phyloP scores from a whole-genome alignment of 352 stramenopile species.

The Phytophthora macrochlamydospora region DNA sequence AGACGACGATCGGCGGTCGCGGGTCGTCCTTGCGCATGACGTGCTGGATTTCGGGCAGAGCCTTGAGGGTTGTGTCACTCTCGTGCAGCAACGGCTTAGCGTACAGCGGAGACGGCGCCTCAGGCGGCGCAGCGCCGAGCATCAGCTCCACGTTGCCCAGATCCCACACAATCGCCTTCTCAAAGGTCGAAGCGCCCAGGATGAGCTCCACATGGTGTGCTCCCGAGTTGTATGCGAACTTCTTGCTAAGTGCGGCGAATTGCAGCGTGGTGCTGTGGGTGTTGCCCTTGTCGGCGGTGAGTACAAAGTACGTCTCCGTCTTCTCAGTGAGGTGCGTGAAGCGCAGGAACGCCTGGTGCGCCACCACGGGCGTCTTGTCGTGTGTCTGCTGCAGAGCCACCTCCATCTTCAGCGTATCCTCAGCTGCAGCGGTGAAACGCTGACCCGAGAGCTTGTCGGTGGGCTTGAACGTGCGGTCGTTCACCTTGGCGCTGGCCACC shows the following conservation, averaged over 20 bases:
- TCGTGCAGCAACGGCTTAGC: constrained; percentile 86
- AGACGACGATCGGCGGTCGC: constrained; percentile 68
- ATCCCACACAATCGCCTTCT: constrained; percentile 75
- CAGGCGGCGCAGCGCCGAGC: constrained; percentile 62
- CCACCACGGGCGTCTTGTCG: constrained; percentile 56
- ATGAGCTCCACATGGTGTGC: constrained; percentile 72
- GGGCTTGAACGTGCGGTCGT: constrained; percentile 51
- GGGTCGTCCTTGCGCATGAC: constrained; percentile 82
- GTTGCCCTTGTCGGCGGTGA: constrained; percentile 46
- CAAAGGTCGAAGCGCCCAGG: constrained; percentile 77
- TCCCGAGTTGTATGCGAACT: constrained; percentile 84
- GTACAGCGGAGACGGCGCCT: constrained; percentile 81
- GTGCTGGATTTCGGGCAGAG: constrained; percentile 88
- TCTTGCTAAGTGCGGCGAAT: constrained; percentile 76
- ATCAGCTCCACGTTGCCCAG: constrained; percentile 73
- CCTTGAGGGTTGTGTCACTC: constrained; percentile 86
- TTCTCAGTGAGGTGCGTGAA: constrained; percentile 66
- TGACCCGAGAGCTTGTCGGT: constrained; percentile 61
- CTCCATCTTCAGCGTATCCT: constrained; percentile 61
- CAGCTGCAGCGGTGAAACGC: constrained; percentile 62
- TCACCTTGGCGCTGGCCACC: constrained; percentile 57
- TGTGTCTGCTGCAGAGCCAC: constrained; percentile 63
- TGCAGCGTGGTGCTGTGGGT: constrained; percentile 51
- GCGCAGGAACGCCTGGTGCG: constrained; percentile 83
- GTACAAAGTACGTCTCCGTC: constrained; percentile 77